Evolutionary conservation across 352 stramenopile species (phyloP), one percentile per base, ranked within the genome.

Genomic region (Phytophthora macrochlamydospora): DNA sequence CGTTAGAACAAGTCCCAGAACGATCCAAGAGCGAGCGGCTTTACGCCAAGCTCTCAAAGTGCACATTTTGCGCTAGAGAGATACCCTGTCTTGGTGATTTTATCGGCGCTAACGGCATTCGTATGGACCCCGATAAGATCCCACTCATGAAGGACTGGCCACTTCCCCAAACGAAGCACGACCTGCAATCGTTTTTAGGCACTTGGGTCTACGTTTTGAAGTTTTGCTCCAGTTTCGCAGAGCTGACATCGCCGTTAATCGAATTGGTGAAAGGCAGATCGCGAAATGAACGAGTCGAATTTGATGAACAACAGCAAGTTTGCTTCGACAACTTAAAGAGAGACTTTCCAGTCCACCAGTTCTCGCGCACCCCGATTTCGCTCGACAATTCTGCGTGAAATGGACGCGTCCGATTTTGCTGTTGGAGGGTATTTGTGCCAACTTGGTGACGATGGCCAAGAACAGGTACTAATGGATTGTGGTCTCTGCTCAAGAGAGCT

Each of bases 161-260:
- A 24, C 18, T 24, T 24, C 18, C 18, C 18, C 18, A 55, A 4
- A 33, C 32, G 9, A 59, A 65, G 11, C 49, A 49, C 40, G 18
- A 59, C 30, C 30, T 65, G 24, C 42, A 59, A 11, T 50, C 58
- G 1, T 56, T 60, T 7, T 29, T 66, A 18, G 51, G 59, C 1
- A 55, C 42, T 14, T 66, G 51, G 11, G 59, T 66, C 6, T 56
- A 66, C 43, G 59, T 56, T 7, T 30, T 64, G 12, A 38, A 50
- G 6, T 56, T 56, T n/a, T 66, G 43, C 24, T 33, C 32, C 0
- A 44, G 51, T 13, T 59, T 60, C n/a, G 43, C 51, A 0, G 52
- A 56, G 11, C 33, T 56, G n/a, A 40, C 18, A 5, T 33, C 54
- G 2, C 43, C 43, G 4, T 33, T 66, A 30, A 60, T 56, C 8